Evolutionary conservation across 257 asterid species (phyloP), one percentile per base, ranked within the genome.

Genomic region (Solanum virginianum): DNA sequence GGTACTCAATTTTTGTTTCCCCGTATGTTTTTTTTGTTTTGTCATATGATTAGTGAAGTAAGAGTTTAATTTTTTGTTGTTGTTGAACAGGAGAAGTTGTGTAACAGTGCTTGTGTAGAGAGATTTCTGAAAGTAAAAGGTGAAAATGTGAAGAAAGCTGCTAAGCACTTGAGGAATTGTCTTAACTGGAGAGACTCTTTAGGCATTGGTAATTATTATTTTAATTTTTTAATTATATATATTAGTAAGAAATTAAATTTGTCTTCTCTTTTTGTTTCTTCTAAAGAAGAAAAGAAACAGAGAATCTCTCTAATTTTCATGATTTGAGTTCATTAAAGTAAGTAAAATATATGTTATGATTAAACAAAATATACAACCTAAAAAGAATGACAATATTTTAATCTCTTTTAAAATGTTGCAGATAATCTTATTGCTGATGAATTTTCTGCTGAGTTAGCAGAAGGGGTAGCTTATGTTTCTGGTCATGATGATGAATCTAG

Each of bases 341-440:
- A 70, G 39, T 62, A 81, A 86, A 63, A 63, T 26, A 32, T 83
- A 55, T 17, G 32, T 41, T 60, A 47, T 3, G 62, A 32, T 26
- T 80, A 86, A 86, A 86, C 88, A 54, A 54, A 75, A 63, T 26
- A 32, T 81, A 53, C 16, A 53, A 54, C 57, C 72, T 32, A 12
- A 80, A 70, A 77, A 82, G 36, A 72, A 82, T 41, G 39, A 79
- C 70, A 56, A 54, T 17, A 17, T 43, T 57, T 63, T 59, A 22
- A 56, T 60, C 41, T 63, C 17, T 39, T 88, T 85, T 88, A 47
- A 65, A 88, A 84, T 83, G 53, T 29, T 80, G 53, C 84, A 97
- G 99, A 95, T 77, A 88, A 90, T 88, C 87, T 97, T 89, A 94
- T 95, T 54, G 99, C 98, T 59, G 98, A 97, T 91, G 98, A 97